Conservation (phyloP, 1,284 basidiomycete species). For the Apiotrichum akiyoshidainum region DNA sequence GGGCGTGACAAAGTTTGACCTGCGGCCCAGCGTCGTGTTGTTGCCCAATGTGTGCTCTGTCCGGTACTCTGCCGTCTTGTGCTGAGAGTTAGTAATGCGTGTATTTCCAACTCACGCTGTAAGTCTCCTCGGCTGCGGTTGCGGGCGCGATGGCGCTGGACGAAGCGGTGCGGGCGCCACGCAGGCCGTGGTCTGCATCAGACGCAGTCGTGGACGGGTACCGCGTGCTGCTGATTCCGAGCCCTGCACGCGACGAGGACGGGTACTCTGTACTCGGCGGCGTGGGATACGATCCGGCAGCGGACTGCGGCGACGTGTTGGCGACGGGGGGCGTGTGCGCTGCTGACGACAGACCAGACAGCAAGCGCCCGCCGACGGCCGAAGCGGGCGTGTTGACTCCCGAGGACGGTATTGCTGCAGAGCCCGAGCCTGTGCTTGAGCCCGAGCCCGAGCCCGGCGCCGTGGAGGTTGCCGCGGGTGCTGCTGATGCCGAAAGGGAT, state of each 20-base stretch:
- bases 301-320: background rate
- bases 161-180: too few relatives aligned
- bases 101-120: too few relatives aligned
- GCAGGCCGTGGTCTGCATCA: too few relatives aligned
- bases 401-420: background rate
- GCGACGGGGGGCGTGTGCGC: background rate
- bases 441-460: too few relatives aligned
- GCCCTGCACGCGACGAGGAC: background rate
- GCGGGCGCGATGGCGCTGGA: too few relatives aligned
- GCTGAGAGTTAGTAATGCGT: background rate
- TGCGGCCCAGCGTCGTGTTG: background rate
- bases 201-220: background rate
- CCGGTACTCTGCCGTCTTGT: background rate
- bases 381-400: background rate
- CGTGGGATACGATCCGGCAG: background rate
- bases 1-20: conserved; percentile 29
- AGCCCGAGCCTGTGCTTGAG: background rate
- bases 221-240: background rate
- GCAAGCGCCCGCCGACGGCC: background rate
- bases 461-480: background rate
- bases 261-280: conserved; percentile 1
- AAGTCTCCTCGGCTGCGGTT: background rate
- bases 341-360: background rate
- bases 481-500: background rate
- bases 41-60: background rate